Evolutionary conservation across 352 stramenopile genomes (phyloP).

Genomic region (Poterioochromonas sp.): DNA sequence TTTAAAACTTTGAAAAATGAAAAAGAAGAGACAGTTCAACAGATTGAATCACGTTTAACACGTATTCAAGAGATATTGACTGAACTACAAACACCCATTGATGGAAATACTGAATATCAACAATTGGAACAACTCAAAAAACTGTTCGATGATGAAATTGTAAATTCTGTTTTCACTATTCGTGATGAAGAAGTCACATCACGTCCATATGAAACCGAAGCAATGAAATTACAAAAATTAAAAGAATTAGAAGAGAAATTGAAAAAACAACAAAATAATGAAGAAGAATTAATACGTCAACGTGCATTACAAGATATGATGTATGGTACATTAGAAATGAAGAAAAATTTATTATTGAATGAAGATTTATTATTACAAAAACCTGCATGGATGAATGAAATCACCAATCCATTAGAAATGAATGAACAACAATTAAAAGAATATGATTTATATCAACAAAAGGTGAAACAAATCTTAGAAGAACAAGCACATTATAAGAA

Average conservation of each 20-base stretch:
- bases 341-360: neutral
- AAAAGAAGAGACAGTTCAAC: slow-evolving; percentile 7
- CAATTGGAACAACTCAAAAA: neutral
- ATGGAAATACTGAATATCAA: neutral
- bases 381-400: slow-evolving; percentile 16
- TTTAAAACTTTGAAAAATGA: neutral
- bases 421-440: neutral
- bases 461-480: neutral
- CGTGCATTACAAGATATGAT: slow-evolving; percentile 20
- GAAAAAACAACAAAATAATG: neutral
- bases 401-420: neutral
- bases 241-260: neutral
- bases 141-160: neutral
- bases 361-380: neutral
- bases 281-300: neutral
- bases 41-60: neutral
- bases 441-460: neutral
- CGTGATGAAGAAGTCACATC: neutral
- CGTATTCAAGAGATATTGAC: neutral
- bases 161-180: neutral
- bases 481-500: slow-evolving; percentile 19
- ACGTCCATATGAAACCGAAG: slow-evolving; percentile 19
- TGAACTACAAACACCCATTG: neutral
- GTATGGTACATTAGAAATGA: slow-evolving; percentile 20
- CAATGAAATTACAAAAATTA: neutral